Percentiles rank a stretch among this genome's conserved stretches.
phyloP scores from a whole-genome alignment of 2,329 filamentous ascomycete genomes.

The Aphanocladium album region DNA sequence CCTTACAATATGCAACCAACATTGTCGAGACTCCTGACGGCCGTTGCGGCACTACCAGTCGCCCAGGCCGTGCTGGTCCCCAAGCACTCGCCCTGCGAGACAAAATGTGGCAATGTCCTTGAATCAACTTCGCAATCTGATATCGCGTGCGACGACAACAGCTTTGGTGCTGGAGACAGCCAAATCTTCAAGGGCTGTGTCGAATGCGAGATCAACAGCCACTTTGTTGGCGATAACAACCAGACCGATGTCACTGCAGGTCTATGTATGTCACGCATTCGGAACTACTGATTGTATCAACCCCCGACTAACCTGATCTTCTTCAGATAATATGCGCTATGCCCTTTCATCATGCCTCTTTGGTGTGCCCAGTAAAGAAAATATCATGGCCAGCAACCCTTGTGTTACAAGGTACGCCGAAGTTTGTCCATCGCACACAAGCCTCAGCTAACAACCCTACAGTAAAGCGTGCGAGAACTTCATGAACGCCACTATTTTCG shows the following conservation, averaged over 20 bases:
- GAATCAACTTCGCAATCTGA: conserved; percentile 40
- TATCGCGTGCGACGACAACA: conserved; percentile 41
- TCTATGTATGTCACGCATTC: conserved; percentile 43
- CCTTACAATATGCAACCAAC: too few species aligned
- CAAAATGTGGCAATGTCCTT: conserved; percentile 50
- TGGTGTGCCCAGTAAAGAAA: conserved; percentile 39
- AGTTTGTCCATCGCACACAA: neutral
- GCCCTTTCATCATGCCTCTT: conserved; percentile 52
- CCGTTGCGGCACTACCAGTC: conserved; percentile 18
- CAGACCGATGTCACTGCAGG: conserved; percentile 49
- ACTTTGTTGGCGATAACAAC: conserved; percentile 32
- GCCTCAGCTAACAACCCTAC: conserved; percentile 21
- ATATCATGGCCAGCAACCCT: conserved; percentile 35
- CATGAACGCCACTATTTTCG: conserved; percentile 40
- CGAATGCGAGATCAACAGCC: conserved; percentile 47
- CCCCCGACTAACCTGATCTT: neutral
- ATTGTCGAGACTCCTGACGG: too few species aligned
- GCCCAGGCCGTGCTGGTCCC: conserved; percentile 34
- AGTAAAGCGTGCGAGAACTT: conserved; percentile 51
- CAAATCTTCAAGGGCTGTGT: conserved; percentile 49
- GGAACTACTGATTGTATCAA: conserved; percentile 12
- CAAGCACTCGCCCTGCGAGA: conserved; percentile 45
- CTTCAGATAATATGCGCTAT: conserved; percentile 28
- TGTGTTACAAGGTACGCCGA: conserved; percentile 47
- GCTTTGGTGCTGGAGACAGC: conserved; percentile 37